A percentile compares a stretch with the other conserved stretches of the same genome.
phyloP scores from a whole-genome alignment of 192 early-diverging fungal species.

The Linnemannia schmuckeri region DNA sequence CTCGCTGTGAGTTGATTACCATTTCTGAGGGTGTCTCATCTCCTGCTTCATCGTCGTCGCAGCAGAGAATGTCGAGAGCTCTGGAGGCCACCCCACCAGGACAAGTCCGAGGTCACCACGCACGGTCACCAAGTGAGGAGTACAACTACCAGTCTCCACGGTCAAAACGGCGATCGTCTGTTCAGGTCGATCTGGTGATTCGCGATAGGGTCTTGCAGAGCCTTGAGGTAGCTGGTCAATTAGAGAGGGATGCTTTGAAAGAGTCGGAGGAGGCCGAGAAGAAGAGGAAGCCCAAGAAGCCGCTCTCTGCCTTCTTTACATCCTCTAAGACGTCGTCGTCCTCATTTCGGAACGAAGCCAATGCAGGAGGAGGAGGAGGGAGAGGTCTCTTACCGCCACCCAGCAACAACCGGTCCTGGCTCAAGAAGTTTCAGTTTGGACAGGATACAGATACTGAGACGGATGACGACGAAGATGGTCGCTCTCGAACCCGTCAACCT shows the following conservation, averaged over 20 bases:
- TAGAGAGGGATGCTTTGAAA: constrained; percentile 15
- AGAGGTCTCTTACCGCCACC: background rate
- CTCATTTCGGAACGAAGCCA: background rate
- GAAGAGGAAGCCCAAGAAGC: constrained; percentile 14
- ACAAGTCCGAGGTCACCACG: constrained; percentile 9
- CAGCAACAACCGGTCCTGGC: constrained; percentile 31
- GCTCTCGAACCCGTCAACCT: background rate
- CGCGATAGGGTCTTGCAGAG: constrained; percentile 38
- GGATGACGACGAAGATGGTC: constrained; percentile 7
- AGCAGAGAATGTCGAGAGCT: background rate
- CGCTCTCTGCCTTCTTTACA: constrained; percentile 25
- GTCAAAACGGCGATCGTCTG: background rate
- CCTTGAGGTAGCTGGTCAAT: constrained; percentile 21
- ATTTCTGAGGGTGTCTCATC: constrained; percentile 13
- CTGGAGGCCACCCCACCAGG: constrained; percentile 1
- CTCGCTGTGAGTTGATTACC: constrained; percentile 37
- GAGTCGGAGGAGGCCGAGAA: background rate
- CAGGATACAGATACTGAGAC: constrained; percentile 31
- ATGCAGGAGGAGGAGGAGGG: background rate
- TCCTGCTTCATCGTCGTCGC: background rate
- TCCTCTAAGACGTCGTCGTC: constrained; percentile 8
- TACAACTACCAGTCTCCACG: constrained; percentile 41
- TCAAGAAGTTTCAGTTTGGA: constrained; percentile 43
- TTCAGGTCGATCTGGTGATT: constrained; percentile 44
- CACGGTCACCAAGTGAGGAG: constrained; percentile 41